phyloP scores from a whole-genome alignment of 345 rosid species.

The Psidium guajava region DNA sequence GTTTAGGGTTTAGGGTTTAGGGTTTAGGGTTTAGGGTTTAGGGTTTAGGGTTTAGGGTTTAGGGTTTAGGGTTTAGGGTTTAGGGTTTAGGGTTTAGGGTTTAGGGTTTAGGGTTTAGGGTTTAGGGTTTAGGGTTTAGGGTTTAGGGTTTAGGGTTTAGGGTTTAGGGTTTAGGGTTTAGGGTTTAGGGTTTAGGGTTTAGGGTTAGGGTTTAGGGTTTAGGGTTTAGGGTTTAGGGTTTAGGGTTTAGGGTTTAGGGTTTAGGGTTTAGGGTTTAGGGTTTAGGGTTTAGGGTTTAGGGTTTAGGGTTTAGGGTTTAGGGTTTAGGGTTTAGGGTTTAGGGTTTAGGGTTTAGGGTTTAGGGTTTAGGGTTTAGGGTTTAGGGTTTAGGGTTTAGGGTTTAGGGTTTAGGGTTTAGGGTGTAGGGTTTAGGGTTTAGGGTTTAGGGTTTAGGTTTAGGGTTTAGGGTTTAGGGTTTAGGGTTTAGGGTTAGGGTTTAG shows the following conservation, averaged over 20 bases:
- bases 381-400: background rate
- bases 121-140: background rate
- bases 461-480: constrained; percentile 1
- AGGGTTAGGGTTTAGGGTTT: background rate
- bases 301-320: constrained; percentile 6
- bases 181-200: background rate
- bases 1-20: background rate
- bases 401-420: background rate
- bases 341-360: constrained; percentile 1
- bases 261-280: constrained; percentile 4
- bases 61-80: background rate
- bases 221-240: constrained; percentile 5
- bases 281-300: constrained; percentile 4
- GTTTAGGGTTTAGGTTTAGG: background rate
- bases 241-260: constrained; percentile 5
- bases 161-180: background rate
- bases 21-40: background rate
- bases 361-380: constrained; percentile 1
- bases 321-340: constrained; percentile 2
- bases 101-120: background rate
- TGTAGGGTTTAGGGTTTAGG: background rate
- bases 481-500: background rate
- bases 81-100: background rate
- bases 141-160: background rate
- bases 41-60: background rate